Evolutionary conservation across 2,329 filamentous ascomycete genomes (phyloP).

Genomic region (Colletotrichum chrysophilum): DNA sequence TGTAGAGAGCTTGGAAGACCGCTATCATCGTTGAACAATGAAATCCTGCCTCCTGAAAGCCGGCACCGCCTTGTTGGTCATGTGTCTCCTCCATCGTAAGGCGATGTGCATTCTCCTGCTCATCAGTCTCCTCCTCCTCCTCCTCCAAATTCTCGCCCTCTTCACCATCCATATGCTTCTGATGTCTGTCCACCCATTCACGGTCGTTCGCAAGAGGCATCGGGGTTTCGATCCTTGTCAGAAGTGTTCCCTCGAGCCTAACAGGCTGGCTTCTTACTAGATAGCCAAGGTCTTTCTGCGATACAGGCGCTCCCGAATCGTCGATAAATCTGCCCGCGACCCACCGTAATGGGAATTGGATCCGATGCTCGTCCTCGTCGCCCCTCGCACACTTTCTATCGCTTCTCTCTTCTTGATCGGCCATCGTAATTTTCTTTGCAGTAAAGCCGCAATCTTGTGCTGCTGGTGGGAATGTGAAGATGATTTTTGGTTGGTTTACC

Average conservation of each 20-base stretch:
- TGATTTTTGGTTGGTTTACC: background rate
- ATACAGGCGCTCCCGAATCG: too few relatives aligned
- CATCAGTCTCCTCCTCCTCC: background rate
- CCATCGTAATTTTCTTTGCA: background rate
- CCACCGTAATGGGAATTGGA: too few relatives aligned
- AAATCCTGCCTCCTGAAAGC: background rate
- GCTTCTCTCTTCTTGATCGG: background rate
- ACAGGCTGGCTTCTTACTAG: too few relatives aligned
- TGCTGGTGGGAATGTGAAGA: accelerated
- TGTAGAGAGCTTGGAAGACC: background rate
- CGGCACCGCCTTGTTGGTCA: background rate
- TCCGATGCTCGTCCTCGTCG: background rate
- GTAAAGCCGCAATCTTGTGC: background rate
- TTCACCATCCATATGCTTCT: background rate
- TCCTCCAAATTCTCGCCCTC: too few relatives aligned
- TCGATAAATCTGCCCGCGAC: too few relatives aligned
- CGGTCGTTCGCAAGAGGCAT: too few relatives aligned
- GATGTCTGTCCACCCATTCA: background rate
- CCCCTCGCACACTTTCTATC: accelerated
- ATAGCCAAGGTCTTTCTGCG: too few relatives aligned
- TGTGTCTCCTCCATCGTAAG: background rate
- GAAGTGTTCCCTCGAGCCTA: too few relatives aligned
- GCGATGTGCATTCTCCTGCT: background rate
- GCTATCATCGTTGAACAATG: background rate
- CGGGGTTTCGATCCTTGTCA: too few relatives aligned